Percentiles rank a stretch among this genome's conserved stretches.
These are phyloP conservation scores for Cladosporium austrohemisphaericum DNA, from an alignment of 2,329 filamentous ascomycete genomes.

Conservation along the genomic window DNA sequence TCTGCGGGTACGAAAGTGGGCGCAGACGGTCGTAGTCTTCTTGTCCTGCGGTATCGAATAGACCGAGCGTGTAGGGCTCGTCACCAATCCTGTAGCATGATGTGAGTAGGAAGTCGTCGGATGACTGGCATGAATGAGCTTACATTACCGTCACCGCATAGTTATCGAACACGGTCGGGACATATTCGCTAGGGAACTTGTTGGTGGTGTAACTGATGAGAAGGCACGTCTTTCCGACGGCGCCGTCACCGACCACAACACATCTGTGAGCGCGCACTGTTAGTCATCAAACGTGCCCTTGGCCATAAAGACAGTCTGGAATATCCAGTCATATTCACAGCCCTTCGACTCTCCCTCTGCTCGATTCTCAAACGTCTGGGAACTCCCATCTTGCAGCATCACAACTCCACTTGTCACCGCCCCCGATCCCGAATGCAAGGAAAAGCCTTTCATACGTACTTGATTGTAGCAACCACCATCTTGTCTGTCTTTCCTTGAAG, in stretches of 20 bases:
- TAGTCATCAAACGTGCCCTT: background rate
- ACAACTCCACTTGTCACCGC: too few species aligned
- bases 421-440: too few species aligned
- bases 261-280: constrained; percentile 45
- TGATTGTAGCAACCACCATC: constrained; percentile 34
- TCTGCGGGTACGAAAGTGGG: constrained; percentile 95
- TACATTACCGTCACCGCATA: constrained; percentile 99
- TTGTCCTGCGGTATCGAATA: constrained; percentile 98
- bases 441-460: constrained; percentile 22
- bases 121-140: constrained; percentile 50
- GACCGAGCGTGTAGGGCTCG: constrained; percentile 92
- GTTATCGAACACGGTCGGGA: constrained; percentile 98
- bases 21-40: constrained; percentile 98
- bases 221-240: constrained; percentile 97
- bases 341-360: too few species aligned
- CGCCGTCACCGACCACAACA: constrained; percentile 98
- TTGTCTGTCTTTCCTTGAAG: too few species aligned
- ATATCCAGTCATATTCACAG: too few species aligned
- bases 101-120: background rate
- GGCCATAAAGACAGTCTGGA: too few species aligned
- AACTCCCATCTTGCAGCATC: too few species aligned
- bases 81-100: constrained; percentile 65
- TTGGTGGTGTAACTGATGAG: constrained; percentile 99
- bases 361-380: too few species aligned
- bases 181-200: constrained; percentile 99